A percentile compares a stretch with the other conserved stretches of the same genome.
phyloP scores from a whole-genome alignment of 257 asterid genomes.

The Ilex aquifolium region DNA sequence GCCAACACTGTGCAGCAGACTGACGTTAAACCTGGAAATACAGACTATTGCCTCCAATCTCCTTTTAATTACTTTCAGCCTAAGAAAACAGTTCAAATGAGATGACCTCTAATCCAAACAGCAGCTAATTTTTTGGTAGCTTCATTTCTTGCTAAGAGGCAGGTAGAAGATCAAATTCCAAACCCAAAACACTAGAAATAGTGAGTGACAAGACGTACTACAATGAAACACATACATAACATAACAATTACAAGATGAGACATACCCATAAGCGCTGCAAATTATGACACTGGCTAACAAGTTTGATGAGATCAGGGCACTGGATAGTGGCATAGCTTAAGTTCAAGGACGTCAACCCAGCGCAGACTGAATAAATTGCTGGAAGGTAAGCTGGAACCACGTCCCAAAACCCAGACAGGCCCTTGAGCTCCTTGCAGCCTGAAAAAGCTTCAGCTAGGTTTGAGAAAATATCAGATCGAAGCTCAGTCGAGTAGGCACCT shows the following conservation, averaged over 20 bases:
- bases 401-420: slow-evolving; percentile 92
- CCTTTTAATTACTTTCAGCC: no score
- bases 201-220: no score
- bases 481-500: slow-evolving; percentile 56
- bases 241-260: background rate
- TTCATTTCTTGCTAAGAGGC: no score
- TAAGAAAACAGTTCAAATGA: no score
- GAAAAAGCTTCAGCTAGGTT: slow-evolving; percentile 62
- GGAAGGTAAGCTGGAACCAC: slow-evolving; percentile 84
- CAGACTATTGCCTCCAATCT: no score
- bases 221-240: background rate
- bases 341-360: slow-evolving; percentile 69
- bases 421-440: slow-evolving; percentile 64
- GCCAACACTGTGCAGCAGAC: no score
- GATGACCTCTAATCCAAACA: no score
- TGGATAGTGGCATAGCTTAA: slow-evolving; percentile 70
- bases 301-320: slow-evolving; percentile 64
- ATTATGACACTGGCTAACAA: slow-evolving; percentile 64
- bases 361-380: slow-evolving; percentile 59
- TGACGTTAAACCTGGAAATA: no score
- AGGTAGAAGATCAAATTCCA: no score
- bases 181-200: no score
- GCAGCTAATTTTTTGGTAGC: no score
- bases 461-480: slow-evolving; percentile 44
- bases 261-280: slow-evolving; percentile 87